Evolutionary conservation across 73 alveolate genomes (phyloP).

Genomic region (Symbiodinium natans): DNA sequence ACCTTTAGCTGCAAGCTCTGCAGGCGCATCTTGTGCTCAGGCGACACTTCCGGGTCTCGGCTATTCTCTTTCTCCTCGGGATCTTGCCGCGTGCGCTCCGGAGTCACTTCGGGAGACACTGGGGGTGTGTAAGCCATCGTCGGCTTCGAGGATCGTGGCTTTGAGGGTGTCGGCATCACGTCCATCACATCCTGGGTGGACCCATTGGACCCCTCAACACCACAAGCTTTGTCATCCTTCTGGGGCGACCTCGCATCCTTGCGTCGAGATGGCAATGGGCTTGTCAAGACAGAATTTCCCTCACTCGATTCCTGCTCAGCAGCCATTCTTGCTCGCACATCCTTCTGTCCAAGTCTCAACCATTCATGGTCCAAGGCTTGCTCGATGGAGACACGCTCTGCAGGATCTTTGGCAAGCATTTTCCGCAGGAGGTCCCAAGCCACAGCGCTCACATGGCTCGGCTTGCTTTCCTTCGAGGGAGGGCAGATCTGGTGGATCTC

Average conservation of each 20-base stretch:
- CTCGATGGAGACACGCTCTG: background rate
- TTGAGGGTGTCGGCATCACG: background rate
- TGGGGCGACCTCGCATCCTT: background rate
- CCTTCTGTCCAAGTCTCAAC: background rate
- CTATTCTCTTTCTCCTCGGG: background rate
- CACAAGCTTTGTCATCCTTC: too few relatives aligned
- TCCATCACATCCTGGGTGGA: background rate
- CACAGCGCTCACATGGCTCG: background rate
- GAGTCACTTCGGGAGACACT: background rate
- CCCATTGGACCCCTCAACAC: too few relatives aligned
- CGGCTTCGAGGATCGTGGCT: constrained; percentile 9
- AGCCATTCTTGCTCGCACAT: too few relatives aligned
- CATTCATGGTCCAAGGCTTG: background rate
- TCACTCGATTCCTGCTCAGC: too few relatives aligned
- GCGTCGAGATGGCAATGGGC: constrained; percentile 27
- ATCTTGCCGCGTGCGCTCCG: background rate
- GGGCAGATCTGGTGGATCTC: background rate
- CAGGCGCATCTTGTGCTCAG: constrained; percentile 9
- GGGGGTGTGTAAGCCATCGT: too few relatives aligned
- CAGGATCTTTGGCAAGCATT: background rate
- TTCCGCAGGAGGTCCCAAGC: background rate
- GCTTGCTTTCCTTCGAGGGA: background rate
- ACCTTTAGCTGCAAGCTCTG: background rate
- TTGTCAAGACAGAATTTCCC: background rate
- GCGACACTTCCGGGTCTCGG: background rate